Conservation (phyloP, 1,284 basidiomycete genomes). For the Apiotrichum brassicae region DNA sequence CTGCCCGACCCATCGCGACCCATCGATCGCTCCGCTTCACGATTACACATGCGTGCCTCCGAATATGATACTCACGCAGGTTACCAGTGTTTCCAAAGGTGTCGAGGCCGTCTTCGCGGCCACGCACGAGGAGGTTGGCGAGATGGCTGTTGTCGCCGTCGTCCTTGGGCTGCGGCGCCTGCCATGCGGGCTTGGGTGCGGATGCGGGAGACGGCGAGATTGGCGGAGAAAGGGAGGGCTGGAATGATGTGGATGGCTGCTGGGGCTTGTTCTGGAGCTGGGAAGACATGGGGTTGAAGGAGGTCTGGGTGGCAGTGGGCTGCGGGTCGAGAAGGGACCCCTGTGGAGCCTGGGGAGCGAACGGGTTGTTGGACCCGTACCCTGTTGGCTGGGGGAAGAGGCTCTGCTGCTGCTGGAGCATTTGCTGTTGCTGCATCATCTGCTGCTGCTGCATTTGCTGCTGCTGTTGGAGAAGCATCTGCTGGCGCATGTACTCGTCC, state of each 20-base stretch:
- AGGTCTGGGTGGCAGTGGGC: slow-evolving; percentile 3
- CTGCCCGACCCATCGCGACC: too few relatives aligned
- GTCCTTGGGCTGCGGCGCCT: slow-evolving; percentile 31
- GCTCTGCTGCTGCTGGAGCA: slow-evolving; percentile 48
- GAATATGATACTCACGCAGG: slow-evolving; percentile 58
- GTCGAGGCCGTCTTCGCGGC: slow-evolving; percentile 75
- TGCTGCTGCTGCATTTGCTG: slow-evolving; percentile 51
- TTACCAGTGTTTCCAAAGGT: slow-evolving; percentile 85
- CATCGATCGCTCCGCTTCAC: too few relatives aligned
- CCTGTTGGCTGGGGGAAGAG: slow-evolving; percentile 55
- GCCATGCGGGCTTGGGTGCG: slow-evolving; percentile 33
- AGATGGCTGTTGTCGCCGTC: slow-evolving; percentile 70
- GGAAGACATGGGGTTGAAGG: slow-evolving; percentile 31
- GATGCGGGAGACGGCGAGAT: slow-evolving; percentile 23
- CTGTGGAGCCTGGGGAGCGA: slow-evolving; percentile 52
- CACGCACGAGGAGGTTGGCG: slow-evolving; percentile 70
- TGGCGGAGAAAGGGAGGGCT: slow-evolving; percentile 17
- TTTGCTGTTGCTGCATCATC: slow-evolving; percentile 58
- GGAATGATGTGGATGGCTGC: neutral
- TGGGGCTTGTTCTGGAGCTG: slow-evolving; percentile 12
- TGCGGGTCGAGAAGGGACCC: slow-evolving; percentile 26
- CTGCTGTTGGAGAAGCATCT: slow-evolving; percentile 53
- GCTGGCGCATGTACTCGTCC: slow-evolving; percentile 48
- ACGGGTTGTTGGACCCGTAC: slow-evolving; percentile 90
- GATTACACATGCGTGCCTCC: too few relatives aligned